A percentile compares a stretch with the other conserved stretches of the same genome.
Evolutionary conservation across 768 basidiomycete species (phyloP).

Genomic region (Trametes gibbosa): DNA sequence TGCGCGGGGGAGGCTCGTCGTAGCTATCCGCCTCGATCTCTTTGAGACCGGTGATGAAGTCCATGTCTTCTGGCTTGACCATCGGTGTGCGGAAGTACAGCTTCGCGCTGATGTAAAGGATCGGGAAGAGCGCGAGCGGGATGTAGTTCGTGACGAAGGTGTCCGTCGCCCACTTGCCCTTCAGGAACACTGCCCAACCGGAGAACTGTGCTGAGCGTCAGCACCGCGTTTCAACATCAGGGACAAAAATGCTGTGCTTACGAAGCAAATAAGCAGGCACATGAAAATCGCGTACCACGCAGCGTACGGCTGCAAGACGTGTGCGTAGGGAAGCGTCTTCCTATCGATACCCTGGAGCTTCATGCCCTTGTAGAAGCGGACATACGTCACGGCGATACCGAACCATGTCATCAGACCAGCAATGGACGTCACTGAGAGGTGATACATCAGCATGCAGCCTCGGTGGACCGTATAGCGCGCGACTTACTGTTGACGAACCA

Average conservation of each 20-base stretch:
- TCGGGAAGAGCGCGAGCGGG: conserved; percentile 64
- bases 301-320: conserved; percentile 67
- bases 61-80: conserved; percentile 68
- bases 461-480: neutral
- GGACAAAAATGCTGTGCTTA: conserved; percentile 37
- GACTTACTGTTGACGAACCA: conserved; percentile 66
- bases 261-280: conserved; percentile 55
- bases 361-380: conserved; percentile 81
- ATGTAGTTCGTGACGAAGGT: conserved; percentile 86
- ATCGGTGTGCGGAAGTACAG: conserved; percentile 47
- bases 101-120: conserved; percentile 64
- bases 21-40: conserved; percentile 37
- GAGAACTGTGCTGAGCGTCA: conserved; percentile 37
- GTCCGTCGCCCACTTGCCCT: conserved; percentile 50
- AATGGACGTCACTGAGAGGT: conserved; percentile 33
- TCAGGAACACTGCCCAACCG: conserved; percentile 52
- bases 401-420: conserved; percentile 48
- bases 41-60: conserved; percentile 64
- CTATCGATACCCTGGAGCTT: conserved; percentile 79
- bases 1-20: conserved; percentile 71
- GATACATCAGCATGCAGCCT: neutral
- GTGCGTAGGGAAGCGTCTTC: conserved; percentile 63
- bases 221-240: conserved; percentile 27
- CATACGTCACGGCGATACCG: conserved; percentile 46
- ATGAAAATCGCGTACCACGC: conserved; percentile 49